Evolutionary conservation across 2,329 filamentous ascomycete genomes (phyloP).

Genomic region (Aureobasidium lini): DNA sequence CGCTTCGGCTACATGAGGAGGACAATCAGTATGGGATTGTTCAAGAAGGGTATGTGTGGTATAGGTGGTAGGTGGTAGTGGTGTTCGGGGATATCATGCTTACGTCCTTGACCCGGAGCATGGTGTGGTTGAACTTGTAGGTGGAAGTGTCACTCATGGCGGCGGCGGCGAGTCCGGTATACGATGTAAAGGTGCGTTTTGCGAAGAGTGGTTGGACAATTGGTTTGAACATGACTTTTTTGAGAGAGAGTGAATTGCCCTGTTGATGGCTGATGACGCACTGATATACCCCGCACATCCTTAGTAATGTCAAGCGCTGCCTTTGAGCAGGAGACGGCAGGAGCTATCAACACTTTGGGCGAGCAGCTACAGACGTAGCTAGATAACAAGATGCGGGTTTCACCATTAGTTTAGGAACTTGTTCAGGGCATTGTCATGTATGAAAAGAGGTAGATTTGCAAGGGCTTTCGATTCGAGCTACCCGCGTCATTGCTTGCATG

Average conservation of each 20-base stretch:
- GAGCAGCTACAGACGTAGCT: no score
- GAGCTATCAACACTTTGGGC: neutral
- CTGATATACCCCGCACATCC: constrained; percentile 6
- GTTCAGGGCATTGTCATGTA: no score
- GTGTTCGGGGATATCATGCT: neutral
- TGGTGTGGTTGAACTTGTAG: constrained; percentile 59
- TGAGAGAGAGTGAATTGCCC: neutral
- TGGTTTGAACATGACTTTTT: constrained; percentile 5
- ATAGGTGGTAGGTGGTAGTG: neutral
- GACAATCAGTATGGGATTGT: neutral
- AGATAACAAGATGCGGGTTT: no score
- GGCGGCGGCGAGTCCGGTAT: constrained; percentile 14
- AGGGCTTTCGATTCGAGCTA: neutral
- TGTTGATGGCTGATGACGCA: constrained; percentile 1
- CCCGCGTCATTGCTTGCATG: neutral
- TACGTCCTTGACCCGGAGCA: constrained; percentile 32
- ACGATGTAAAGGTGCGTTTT: neutral
- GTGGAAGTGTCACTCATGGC: constrained; percentile 51
- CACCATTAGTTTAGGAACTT: no score
- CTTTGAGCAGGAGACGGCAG: neutral
- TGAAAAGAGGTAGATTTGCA: neutral
- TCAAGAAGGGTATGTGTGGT: neutral
- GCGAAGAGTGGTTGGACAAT: neutral
- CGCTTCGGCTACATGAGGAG: constrained; percentile 58
- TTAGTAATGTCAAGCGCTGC: neutral